These are phyloP conservation scores for Aspergillus novoparasiticus DNA, from an alignment of 2,329 filamentous ascomycete species.

Conservation along the genomic window DNA sequence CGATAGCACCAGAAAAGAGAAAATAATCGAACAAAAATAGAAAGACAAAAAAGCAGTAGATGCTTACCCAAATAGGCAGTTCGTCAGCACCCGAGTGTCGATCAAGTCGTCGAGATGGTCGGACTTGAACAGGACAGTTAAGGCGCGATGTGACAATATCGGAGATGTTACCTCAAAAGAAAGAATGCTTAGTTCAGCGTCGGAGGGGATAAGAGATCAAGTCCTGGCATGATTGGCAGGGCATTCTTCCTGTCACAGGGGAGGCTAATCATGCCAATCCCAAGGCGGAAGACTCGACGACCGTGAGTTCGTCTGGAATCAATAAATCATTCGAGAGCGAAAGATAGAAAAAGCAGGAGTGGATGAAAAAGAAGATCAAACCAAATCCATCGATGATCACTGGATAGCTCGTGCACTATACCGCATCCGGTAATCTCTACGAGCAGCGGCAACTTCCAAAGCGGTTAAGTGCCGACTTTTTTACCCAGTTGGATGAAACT, in stretches of 20 bases:
- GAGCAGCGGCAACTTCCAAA: slow-evolving; percentile 11
- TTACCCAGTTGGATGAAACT: not conserved
- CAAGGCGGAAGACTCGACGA: slow-evolving; percentile 10
- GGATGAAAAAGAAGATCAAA: slow-evolving; percentile 8
- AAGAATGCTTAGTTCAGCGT: not conserved
- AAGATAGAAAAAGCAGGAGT: not conserved
- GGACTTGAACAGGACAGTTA: not conserved
- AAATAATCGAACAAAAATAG: slow-evolving; percentile 6
- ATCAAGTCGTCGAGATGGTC: slow-evolving; percentile 1
- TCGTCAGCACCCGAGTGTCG: slow-evolving; percentile 1
- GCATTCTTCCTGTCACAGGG: not conserved
- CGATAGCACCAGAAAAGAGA: not conserved
- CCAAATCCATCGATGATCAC: slow-evolving; percentile 5
- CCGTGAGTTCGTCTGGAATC: not conserved
- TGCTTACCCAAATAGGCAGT: slow-evolving; percentile 19
- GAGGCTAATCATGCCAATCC: not conserved
- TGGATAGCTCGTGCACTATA: slow-evolving; percentile 17
- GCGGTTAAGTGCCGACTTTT: not conserved
- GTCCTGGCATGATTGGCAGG: not conserved
- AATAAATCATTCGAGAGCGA: not conserved
- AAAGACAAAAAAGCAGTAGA: slow-evolving; percentile 5
- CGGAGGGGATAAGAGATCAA: not conserved
- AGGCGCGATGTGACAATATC: not conserved
- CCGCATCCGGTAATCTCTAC: slow-evolving; percentile 24
- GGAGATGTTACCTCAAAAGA: slow-evolving; percentile 5